Conservation (phyloP, 305 asterid species). For the Fraxinus latifolia region DNA sequence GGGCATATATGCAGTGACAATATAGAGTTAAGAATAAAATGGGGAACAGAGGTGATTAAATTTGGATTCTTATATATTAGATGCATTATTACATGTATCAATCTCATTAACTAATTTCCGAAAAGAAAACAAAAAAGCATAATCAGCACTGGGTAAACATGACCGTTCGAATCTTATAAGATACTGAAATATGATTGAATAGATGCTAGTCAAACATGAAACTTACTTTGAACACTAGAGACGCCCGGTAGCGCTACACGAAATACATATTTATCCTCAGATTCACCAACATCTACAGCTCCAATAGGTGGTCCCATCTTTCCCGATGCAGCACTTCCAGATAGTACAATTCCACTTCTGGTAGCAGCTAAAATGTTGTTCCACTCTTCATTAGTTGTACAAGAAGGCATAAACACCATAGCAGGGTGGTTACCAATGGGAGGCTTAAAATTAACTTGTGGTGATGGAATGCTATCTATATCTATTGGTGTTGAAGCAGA, state of each 20-base stretch:
- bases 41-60: neutral
- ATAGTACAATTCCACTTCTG: slow-evolving; percentile 34
- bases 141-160: neutral
- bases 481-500: slow-evolving; percentile 11
- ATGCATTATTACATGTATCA: neutral
- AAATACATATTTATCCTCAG: slow-evolving; percentile 39
- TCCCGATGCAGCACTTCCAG: slow-evolving; percentile 43
- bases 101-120: neutral
- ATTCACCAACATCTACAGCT: slow-evolving; percentile 40
- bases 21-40: neutral
- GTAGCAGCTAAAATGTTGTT: slow-evolving; percentile 30
- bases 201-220: neutral
- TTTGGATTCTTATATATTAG: neutral
- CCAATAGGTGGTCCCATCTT: slow-evolving; percentile 41
- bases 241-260: slow-evolving; percentile 55
- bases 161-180: neutral
- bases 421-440: slow-evolving; percentile 33
- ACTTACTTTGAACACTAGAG: slow-evolving; percentile 38
- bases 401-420: slow-evolving; percentile 34
- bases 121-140: neutral
- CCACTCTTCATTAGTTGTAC: slow-evolving; percentile 39
- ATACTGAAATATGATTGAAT: neutral
- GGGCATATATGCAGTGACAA: neutral
- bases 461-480: neutral
- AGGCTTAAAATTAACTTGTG: slow-evolving; percentile 5